Evolutionary conservation across 2,329 filamentous ascomycete genomes (phyloP).

Genomic region (Aspergillus clavatus): DNA sequence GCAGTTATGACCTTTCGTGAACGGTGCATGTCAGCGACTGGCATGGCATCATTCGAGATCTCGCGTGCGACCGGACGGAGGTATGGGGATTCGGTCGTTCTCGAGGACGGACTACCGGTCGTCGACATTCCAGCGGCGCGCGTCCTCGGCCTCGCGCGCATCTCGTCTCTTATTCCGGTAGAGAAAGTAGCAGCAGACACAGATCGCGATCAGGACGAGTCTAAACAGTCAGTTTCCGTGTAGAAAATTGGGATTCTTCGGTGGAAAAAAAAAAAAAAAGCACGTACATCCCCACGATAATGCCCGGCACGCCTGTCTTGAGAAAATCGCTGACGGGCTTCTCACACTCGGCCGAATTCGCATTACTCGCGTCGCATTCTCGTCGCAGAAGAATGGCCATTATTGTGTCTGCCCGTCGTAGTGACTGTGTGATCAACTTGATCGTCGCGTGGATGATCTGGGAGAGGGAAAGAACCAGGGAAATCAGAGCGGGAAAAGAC

Average conservation of each 20-base stretch:
- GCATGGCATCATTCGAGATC: no score
- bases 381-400: background rate
- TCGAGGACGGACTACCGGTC: no score
- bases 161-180: conserved; percentile 15
- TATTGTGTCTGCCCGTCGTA: background rate
- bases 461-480: background rate
- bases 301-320: conserved; percentile 16
- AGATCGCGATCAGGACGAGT: conserved; percentile 9
- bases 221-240: no score
- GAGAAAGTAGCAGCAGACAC: conserved; percentile 12
- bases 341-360: conserved; percentile 1
- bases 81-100: background rate
- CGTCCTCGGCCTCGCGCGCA: conserved; percentile 9
- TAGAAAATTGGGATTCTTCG: background rate
- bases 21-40: no score
- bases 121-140: conserved; percentile 10
- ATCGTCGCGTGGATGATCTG: background rate
- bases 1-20: no score
- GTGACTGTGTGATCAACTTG: no score
- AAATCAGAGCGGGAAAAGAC: background rate
- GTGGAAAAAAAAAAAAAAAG: background rate
- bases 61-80: background rate
- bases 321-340: conserved; percentile 15
- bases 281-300: conserved; percentile 15
- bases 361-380: background rate